A percentile compares a stretch with the other conserved stretches of the same genome.
Conservation (phyloP, 306 rosid genomes). For the Inga laurina region DNA sequence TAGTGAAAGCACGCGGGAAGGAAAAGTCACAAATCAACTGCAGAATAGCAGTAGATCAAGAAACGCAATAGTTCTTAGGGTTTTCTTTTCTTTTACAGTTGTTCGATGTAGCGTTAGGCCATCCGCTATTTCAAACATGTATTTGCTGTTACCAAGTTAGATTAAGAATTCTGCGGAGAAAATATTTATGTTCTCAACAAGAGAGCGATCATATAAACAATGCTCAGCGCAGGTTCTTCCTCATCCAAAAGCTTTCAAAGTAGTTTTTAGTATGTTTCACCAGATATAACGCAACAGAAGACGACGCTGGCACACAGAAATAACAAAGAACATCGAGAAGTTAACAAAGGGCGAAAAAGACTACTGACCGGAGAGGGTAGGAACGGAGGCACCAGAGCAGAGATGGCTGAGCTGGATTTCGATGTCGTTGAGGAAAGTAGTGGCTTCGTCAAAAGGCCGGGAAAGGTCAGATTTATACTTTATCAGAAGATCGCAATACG, state of each 20-base stretch:
- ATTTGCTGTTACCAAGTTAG: background rate
- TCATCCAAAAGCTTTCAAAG: background rate
- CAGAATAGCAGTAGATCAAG: constrained; percentile 10
- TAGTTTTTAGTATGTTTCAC: background rate
- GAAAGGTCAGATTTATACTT: constrained; percentile 77
- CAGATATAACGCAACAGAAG: background rate
- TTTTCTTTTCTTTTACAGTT: constrained; percentile 12
- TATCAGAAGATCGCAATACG: constrained; percentile 74
- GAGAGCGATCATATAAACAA: background rate
- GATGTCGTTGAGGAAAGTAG: constrained; percentile 77
- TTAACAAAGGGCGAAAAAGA: constrained; percentile 12
- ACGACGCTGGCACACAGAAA: background rate
- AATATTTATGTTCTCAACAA: background rate
- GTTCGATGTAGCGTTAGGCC: background rate
- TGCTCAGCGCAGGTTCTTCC: background rate
- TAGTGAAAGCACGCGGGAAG: background rate
- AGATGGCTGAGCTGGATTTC: constrained; percentile 72
- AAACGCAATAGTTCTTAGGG: constrained; percentile 33
- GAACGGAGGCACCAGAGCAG: constrained; percentile 52
- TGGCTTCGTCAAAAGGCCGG: constrained; percentile 86
- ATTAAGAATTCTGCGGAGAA: constrained; percentile 22
- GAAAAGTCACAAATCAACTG: constrained; percentile 30
- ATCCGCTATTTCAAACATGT: background rate
- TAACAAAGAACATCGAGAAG: background rate
- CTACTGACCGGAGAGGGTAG: constrained; percentile 64